Conservation (phyloP, 2,329 filamentous ascomycete genomes). For the Fusarium drepaniforme region DNA sequence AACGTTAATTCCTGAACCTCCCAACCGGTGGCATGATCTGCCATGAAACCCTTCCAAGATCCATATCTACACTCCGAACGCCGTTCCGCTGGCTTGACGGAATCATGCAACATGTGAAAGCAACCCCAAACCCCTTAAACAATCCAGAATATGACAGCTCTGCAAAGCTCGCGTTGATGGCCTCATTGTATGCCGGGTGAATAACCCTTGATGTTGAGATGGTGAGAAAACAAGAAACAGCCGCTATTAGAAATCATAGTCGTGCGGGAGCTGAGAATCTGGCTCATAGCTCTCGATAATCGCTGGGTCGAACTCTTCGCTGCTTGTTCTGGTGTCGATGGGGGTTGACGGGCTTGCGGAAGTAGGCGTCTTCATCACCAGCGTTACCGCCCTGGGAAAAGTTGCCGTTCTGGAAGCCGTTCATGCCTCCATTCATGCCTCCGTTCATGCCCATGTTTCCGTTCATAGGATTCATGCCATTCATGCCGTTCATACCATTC, state of each 20-base stretch:
- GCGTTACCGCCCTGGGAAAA: conserved; percentile 62
- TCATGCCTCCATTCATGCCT: conserved; percentile 45
- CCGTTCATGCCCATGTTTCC: conserved; percentile 48
- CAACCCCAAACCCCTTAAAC: conserved; percentile 12
- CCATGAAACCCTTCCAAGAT: conserved; percentile 7
- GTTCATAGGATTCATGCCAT: conserved; percentile 49
- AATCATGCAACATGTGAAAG: conserved; percentile 30
- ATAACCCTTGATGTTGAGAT: conserved; percentile 2
- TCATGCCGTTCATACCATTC: conserved; percentile 40
- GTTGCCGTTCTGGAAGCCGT: conserved; percentile 52
- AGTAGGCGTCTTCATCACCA: conserved; percentile 90
- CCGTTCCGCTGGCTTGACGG: conserved; percentile 33
- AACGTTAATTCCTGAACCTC: background rate
- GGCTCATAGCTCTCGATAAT: conserved; percentile 84
- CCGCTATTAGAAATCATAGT: conserved; percentile 19
- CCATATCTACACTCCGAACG: conserved; percentile 26
- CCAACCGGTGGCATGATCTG: conserved; percentile 20
- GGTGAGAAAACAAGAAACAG: conserved; percentile 21
- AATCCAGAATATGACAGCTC: conserved; percentile 28
- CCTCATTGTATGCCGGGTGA: background rate
- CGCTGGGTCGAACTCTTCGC: conserved; percentile 84
- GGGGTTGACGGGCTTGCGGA: conserved; percentile 95
- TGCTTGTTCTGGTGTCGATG: conserved; percentile 88
- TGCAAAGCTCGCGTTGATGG: conserved; percentile 11
- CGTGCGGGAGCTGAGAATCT: conserved; percentile 4